A percentile compares a stretch with the other conserved stretches of the same genome.
Evolutionary conservation across 441 rosid genomes (phyloP).

Genomic region (Biscutella auriculata): DNA sequence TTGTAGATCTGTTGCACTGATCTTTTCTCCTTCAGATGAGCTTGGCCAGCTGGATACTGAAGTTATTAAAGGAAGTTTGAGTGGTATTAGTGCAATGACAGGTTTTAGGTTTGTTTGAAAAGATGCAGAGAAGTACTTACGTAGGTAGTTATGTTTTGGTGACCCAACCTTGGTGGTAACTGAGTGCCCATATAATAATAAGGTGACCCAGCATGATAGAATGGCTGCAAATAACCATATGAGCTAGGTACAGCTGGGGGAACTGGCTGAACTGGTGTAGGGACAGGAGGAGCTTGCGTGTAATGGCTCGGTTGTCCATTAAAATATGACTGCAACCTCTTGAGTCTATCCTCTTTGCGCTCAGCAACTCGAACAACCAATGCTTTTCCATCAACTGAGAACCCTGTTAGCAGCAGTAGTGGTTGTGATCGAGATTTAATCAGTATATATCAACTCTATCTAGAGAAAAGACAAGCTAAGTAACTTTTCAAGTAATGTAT

Average conservation of each 20-base stretch:
- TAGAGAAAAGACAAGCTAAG: background rate
- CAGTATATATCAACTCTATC: background rate
- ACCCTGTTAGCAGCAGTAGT: conserved; percentile 27
- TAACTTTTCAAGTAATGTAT: background rate
- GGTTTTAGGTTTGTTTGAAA: background rate
- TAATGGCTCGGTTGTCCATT: background rate
- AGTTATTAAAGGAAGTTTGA: background rate
- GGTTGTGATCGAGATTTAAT: conserved; percentile 1
- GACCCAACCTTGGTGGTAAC: conserved; percentile 12
- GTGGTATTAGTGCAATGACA: background rate
- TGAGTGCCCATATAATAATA: conserved; percentile 12
- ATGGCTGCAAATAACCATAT: conserved; percentile 18
- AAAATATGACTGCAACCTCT: conserved; percentile 29
- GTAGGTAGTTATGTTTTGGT: conserved; percentile 9
- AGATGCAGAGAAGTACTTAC: conserved; percentile 15
- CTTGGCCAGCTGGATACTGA: conserved; percentile 12
- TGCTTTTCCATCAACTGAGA: conserved; percentile 28
- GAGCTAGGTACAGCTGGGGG: background rate
- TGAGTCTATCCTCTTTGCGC: conserved; percentile 45
- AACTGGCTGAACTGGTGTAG: conserved; percentile 21
- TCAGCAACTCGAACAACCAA: conserved; percentile 66
- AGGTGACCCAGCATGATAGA: conserved; percentile 3
- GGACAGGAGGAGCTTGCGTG: conserved; percentile 24
- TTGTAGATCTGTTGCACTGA: background rate
- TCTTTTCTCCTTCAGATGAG: conserved; percentile 3